These are phyloP conservation scores for Phytopythium ostracodes DNA, from an alignment of 352 stramenopile species.

Conservation along the genomic window DNA sequence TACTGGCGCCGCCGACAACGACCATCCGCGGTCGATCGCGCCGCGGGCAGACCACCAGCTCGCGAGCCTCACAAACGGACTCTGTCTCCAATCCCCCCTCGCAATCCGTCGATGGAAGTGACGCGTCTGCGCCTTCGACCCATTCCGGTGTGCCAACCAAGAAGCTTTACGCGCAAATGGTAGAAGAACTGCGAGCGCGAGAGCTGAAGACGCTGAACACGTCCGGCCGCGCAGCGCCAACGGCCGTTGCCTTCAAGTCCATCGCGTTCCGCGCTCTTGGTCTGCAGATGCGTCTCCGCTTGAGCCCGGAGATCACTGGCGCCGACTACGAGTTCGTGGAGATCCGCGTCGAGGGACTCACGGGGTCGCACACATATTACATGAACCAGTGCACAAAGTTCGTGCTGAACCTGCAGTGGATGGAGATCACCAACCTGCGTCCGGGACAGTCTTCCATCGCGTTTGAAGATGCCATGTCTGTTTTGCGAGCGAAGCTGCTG, in stretches of 20 bases:
- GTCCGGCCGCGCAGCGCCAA: constrained; percentile 15
- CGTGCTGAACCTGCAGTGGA: constrained; percentile 70
- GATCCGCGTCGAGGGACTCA: constrained; percentile 56
- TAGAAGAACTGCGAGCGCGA: constrained; percentile 63
- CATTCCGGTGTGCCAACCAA: constrained; percentile 26
- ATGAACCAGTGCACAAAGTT: constrained; percentile 72
- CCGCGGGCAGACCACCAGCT: constrained; percentile 12
- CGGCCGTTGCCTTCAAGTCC: constrained; percentile 42
- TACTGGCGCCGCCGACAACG: constrained; percentile 60
- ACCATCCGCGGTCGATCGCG: constrained; percentile 29
- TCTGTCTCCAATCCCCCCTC: neutral
- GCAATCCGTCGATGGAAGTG: constrained; percentile 21
- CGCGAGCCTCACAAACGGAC: constrained; percentile 11
- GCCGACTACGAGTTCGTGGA: constrained; percentile 74
- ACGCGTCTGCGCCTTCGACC: constrained; percentile 25
- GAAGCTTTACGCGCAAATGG: constrained; percentile 51
- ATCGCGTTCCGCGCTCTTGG: constrained; percentile 69
- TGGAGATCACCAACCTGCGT: constrained; percentile 81
- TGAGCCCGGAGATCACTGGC: constrained; percentile 52
- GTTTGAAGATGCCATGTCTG: constrained; percentile 71
- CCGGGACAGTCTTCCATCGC: constrained; percentile 62
- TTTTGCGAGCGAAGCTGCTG: constrained; percentile 68
- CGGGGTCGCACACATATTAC: constrained; percentile 66
- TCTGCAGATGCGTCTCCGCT: constrained; percentile 46
- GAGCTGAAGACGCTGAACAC: constrained; percentile 49